A percentile compares a stretch with the other conserved stretches of the same genome.
phyloP scores from a whole-genome alignment of 495 filamentous ascomycete species.

The Aspergillus asperescens region DNA sequence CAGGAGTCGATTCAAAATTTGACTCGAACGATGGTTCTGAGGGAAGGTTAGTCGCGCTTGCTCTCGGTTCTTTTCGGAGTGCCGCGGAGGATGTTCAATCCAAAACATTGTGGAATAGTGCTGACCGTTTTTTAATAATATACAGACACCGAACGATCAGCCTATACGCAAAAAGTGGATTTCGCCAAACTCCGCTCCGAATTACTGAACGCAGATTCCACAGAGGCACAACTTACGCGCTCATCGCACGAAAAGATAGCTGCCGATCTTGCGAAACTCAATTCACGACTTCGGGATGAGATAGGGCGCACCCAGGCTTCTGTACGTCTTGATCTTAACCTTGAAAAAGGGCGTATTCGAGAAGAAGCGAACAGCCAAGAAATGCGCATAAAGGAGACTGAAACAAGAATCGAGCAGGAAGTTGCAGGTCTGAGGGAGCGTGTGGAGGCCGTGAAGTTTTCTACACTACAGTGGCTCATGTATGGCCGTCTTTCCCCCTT shows the following conservation, averaged over 20 bases:
- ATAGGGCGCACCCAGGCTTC: conserved; percentile 88
- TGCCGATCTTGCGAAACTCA: conserved; percentile 91
- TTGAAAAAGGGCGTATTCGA: conserved; percentile 94
- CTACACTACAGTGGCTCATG: conserved; percentile 97
- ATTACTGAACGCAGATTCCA: conserved; percentile 82
- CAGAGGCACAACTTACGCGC: conserved; percentile 80
- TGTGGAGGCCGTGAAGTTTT: conserved; percentile 95
- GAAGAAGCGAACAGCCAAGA: conserved; percentile 97
- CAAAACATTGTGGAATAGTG: background rate
- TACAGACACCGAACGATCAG: conserved; percentile 56
- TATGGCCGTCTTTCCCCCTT: conserved; percentile 24
- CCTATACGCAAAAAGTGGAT: conserved; percentile 98
- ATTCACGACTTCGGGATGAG: conserved; percentile 83
- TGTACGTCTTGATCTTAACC: conserved; percentile 85
- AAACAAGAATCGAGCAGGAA: conserved; percentile 97
- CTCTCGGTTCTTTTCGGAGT: background rate
- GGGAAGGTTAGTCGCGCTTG: conserved; percentile 55
- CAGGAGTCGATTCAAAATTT: conserved; percentile 98
- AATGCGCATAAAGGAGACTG: conserved; percentile 97
- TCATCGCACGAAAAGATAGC: conserved; percentile 87
- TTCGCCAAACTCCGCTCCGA: conserved; percentile 98
- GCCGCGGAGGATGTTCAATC: background rate
- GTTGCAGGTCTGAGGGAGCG: conserved; percentile 85
- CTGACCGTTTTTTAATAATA: background rate
- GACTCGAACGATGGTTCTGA: conserved; percentile 97